Evolutionary conservation across 164 flowering plant species (phyloP), one percentile per base, ranked within the genome.

Genomic region (Stephania yunnanensis): DNA sequence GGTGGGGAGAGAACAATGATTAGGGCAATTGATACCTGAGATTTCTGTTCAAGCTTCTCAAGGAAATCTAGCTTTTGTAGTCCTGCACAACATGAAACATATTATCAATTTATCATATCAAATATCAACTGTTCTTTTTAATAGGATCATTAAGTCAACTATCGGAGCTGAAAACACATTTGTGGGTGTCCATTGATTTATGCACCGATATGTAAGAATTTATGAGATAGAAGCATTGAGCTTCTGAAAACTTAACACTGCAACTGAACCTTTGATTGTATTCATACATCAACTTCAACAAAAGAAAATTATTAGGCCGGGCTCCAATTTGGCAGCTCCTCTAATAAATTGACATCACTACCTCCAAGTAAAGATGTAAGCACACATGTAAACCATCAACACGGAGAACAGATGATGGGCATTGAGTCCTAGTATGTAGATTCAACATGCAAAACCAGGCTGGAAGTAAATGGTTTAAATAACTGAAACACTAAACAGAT

Each of bases 31-130:
- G n/a, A 53, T 80, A 86, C 88, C 86, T 82, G 71, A 77, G 15
- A 3, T 71, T 81, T 77, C 74, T 80, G 68, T 76, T 87, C 88
- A 78, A 87, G 84, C 78, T 87, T 86, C 74, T 87, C 91, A 77
- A 86, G 81, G 20, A 78, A 6, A 76, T 87, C 89, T 31, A 88
- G 36, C 77, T 79, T 84, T 50, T 78, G 74, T 78, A 80, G 5
- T 69, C 73, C 91, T 88, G 84, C 9, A 61, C 7, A 19, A 58
- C 7, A 58, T 58, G 65, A 58, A 5, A 61, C 66, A 61, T 61
- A 17, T 9, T 19, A 53, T 53, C 13, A 53, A 53, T 19, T 5
- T 30, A 36, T 70, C 45, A 19, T 10, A 19, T 69, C 22, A 19
- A 44, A 19, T 10, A 19, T 69, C 22, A 19, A 44, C 29, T 1